Evolutionary conservation across 2,329 filamentous ascomycete species (phyloP).

Genomic region (Leptographium wingfieldii): DNA sequence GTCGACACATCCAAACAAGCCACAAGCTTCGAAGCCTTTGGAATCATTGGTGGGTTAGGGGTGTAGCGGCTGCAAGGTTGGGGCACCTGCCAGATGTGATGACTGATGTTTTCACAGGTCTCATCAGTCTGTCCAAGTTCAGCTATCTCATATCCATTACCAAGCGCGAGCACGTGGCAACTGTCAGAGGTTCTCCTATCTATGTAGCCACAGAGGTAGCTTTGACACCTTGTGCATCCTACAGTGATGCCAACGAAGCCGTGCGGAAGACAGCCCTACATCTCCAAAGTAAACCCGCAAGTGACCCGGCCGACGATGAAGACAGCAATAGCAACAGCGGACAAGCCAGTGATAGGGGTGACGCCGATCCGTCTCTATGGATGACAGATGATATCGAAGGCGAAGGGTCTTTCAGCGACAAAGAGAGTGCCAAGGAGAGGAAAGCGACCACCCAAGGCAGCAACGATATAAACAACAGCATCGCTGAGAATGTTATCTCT

Average conservation of each 20-base stretch:
- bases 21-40: slow-evolving; percentile 46
- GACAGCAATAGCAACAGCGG: slow-evolving; percentile 22
- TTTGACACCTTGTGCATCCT: slow-evolving; percentile 75
- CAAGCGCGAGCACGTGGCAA: slow-evolving; percentile 75
- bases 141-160: slow-evolving; percentile 83
- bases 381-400: slow-evolving; percentile 6
- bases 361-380: slow-evolving; percentile 16
- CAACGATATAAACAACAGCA: slow-evolving; percentile 34
- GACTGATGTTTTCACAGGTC: slow-evolving; percentile 38
- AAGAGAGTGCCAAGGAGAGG: slow-evolving; percentile 14
- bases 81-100: neutral
- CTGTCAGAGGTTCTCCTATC: slow-evolving; percentile 67
- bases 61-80: neutral
- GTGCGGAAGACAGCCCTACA: slow-evolving; percentile 47
- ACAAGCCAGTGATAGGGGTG: slow-evolving; percentile 8
- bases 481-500: slow-evolving; percentile 80
- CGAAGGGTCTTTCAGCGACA: neutral
- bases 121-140: slow-evolving; percentile 69
- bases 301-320: slow-evolving; percentile 28
- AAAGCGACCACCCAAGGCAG: neutral
- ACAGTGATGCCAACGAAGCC: slow-evolving; percentile 58
- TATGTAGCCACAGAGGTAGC: slow-evolving; percentile 84
- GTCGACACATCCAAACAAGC: slow-evolving; percentile 30
- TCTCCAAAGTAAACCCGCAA: slow-evolving; percentile 24
- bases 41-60: slow-evolving; percentile 38